Conservation (phyloP, 768 basidiomycete genomes). For the Rhodotorula kratochvilovae region DNA sequence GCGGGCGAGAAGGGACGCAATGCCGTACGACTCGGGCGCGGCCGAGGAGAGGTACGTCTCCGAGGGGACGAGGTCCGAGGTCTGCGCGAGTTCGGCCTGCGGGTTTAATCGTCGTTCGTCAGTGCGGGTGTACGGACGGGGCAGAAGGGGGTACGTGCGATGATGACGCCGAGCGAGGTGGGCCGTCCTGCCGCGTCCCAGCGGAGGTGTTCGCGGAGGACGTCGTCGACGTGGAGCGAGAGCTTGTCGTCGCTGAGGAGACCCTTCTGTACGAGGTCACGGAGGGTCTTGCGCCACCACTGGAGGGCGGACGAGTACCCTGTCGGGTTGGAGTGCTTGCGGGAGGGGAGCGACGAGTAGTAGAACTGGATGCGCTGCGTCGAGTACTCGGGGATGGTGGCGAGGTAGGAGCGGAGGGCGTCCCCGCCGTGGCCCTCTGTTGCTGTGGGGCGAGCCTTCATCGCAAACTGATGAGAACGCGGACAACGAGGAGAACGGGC, state of each 20-base stretch:
- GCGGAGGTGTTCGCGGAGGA: slow-evolving; percentile 18
- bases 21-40: background rate
- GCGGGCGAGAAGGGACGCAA: slow-evolving; percentile 20
- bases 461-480: background rate
- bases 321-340: slow-evolving; percentile 35
- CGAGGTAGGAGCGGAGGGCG: slow-evolving; percentile 6
- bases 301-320: slow-evolving; percentile 32
- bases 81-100: slow-evolving; percentile 20
- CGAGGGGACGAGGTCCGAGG: slow-evolving; percentile 11
- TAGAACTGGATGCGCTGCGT: slow-evolving; percentile 18
- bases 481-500: no score
- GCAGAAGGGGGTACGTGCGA: slow-evolving; percentile 3
- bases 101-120: no score
- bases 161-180: slow-evolving; percentile 25
- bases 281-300: slow-evolving; percentile 35
- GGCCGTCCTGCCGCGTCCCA: slow-evolving; percentile 29
- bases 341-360: slow-evolving; percentile 32
- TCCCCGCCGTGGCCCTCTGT: background rate
- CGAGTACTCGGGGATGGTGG: slow-evolving; percentile 21
- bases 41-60: slow-evolving; percentile 13
- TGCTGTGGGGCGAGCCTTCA: background rate
- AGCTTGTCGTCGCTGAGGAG: slow-evolving; percentile 29
- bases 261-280: slow-evolving; percentile 12
- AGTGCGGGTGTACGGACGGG: background rate
- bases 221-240: slow-evolving; percentile 23